Evolutionary conservation across 768 basidiomycete genomes (phyloP), one percentile per base, ranked within the genome.

Genomic region (Pleurotus ostreatus): DNA sequence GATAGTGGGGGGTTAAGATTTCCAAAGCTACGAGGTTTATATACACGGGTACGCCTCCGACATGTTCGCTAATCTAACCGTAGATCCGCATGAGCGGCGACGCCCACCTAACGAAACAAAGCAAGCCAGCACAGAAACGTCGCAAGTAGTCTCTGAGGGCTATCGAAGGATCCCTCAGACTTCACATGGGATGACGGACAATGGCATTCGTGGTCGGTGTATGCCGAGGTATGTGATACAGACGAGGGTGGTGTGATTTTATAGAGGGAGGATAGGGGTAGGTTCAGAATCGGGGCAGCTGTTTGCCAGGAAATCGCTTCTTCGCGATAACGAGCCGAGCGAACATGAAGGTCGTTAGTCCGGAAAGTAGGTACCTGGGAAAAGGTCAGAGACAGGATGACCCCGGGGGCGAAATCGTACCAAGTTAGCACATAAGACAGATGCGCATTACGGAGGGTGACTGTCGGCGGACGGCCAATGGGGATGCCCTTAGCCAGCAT

Each of bases 401-500:
- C 49, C 6, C 43, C 16, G 30, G 16, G 46, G 7, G 12, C 25
- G 22, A 40, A 48, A 37, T 65, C 79, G 37, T 66, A 94, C 97
- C 97, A 99, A 9, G 95, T 99, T 12, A 89, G 81, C 3, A 97
- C 92, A 71, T 99, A 99, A 9, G 93, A 94, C 5, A 92, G 78
- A 73, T 99, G 97, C 38, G 92, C 84, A 70, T 99, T 99, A 47
- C 97, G 80, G 45, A 99, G 73, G 63, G 98, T 93, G 22, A 98
- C 84, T 2, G 83, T 82, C 3, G 93, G 82, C 20, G 86, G 70
- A 49, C 93, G 84, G 41, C 96, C 97, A 46, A 98, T 74, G 2
- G 97, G 97, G 46, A 88, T 77, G 12, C 94, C 97, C 57, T 83
- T 85, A 4, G 72, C 68, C 15, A 92, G 64, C 56, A 76, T 74